These are phyloP conservation scores for Digitaria exilis DNA, from an alignment of 202 grass and related monocot species.

Conservation along the genomic window DNA sequence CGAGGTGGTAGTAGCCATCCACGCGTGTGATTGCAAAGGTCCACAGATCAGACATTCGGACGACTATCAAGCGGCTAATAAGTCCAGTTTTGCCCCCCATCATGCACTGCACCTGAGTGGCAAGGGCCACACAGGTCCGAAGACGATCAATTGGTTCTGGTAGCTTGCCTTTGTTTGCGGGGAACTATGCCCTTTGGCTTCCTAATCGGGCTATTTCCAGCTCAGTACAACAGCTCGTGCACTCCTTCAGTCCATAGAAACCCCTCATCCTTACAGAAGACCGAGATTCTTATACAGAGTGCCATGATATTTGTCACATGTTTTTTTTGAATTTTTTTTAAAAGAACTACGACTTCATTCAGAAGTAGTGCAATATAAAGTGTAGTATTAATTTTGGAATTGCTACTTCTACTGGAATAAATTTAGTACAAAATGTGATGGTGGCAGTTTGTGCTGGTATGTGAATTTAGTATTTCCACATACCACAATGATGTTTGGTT, in stretches of 20 bases:
- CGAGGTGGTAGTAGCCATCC: neutral
- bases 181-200: neutral
- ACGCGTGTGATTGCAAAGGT: too few species aligned
- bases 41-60: too few species aligned
- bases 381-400: neutral
- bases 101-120: neutral
- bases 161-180: neutral
- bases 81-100: neutral
- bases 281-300: neutral
- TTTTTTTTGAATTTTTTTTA: too few species aligned
- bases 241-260: neutral
- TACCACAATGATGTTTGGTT: neutral
- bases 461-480: neutral
- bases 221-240: neutral
- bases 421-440: neutral
- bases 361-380: neutral
- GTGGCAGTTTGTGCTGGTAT: neutral
- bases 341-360: neutral
- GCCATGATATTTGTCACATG: neutral
- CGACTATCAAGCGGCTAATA: too few species aligned
- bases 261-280: neutral
- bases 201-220: neutral
- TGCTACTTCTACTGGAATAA: neutral
- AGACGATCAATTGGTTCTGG: constrained; percentile 15
- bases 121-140: too few species aligned